These are phyloP conservation scores for Coemansia sp. DNA, from an alignment of 192 early-diverging fungal species.

Conservation along the genomic window DNA sequence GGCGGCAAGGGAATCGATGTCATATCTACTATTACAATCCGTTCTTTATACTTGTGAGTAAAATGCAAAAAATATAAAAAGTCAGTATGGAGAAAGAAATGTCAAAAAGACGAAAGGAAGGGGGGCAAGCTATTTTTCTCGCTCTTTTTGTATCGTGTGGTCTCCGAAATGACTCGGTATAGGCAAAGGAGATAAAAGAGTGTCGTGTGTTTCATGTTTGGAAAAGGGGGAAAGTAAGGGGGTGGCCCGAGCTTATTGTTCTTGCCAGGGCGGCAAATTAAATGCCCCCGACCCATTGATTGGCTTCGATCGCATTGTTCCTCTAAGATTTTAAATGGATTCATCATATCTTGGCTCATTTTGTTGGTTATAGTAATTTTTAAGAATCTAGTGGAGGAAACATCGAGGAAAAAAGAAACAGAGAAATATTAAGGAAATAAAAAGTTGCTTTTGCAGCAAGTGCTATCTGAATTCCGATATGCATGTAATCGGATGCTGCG, in stretches of 20 bases:
- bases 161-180: neutral
- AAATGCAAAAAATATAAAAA: neutral
- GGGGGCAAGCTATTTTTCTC: too few relatives aligned
- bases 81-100: neutral
- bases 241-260: neutral
- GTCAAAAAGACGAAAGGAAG: neutral
- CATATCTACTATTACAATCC: slow-evolving; percentile 6
- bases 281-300: neutral
- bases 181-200: neutral
- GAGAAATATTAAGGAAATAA: neutral
- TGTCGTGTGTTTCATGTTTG: neutral
- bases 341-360: too few relatives aligned
- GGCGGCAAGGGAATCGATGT: slow-evolving; percentile 16
- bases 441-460: neutral
- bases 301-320: neutral
- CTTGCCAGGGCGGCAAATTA: neutral
- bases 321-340: too few relatives aligned
- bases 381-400: neutral
- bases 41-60: neutral
- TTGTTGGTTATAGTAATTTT: neutral
- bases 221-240: neutral
- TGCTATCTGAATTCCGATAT: neutral
- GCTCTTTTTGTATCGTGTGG: neutral
- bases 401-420: neutral
- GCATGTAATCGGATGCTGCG: neutral